Percentiles rank a stretch among this genome's conserved stretches.
Conservation (phyloP, 108 stramenopile species). For the Aurantiochytrium sp. region DNA sequence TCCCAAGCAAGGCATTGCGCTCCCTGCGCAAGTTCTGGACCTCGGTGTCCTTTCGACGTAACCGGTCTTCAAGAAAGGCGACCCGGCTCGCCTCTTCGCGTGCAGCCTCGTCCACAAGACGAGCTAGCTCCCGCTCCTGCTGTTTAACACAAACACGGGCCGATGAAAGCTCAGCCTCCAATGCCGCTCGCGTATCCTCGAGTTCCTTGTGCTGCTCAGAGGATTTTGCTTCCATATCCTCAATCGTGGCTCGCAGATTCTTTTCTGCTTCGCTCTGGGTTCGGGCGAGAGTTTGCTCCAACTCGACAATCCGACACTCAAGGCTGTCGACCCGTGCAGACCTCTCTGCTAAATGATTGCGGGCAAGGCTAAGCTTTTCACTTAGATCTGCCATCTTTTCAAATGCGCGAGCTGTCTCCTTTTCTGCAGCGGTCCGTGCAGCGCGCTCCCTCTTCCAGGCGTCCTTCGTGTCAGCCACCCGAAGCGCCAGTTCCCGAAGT, state of each 20-base stretch:
- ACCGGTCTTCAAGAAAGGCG: background rate
- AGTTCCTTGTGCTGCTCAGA: background rate
- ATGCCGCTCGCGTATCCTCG: background rate
- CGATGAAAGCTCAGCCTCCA: background rate
- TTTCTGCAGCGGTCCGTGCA: background rate
- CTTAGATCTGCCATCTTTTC: background rate
- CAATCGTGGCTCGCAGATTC: background rate
- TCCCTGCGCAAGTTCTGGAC: background rate
- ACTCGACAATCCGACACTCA: background rate
- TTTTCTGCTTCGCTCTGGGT: background rate
- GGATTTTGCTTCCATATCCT: background rate
- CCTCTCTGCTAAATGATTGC: background rate
- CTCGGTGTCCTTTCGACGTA: background rate
- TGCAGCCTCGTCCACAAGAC: background rate
- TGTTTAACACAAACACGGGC: background rate
- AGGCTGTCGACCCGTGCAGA: background rate
- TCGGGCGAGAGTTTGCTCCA: background rate
- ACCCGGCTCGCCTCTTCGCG: background rate
- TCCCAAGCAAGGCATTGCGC: background rate
- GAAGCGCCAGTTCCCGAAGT: background rate
- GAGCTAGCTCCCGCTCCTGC: background rate
- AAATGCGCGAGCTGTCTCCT: background rate
- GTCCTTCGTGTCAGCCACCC: background rate
- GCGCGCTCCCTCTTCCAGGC: background rate
- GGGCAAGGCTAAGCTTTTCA: background rate